These are phyloP conservation scores for Ophiocordyceps camponoti-floridani DNA, from an alignment of 2,329 filamentous ascomycete species.

Conservation along the genomic window DNA sequence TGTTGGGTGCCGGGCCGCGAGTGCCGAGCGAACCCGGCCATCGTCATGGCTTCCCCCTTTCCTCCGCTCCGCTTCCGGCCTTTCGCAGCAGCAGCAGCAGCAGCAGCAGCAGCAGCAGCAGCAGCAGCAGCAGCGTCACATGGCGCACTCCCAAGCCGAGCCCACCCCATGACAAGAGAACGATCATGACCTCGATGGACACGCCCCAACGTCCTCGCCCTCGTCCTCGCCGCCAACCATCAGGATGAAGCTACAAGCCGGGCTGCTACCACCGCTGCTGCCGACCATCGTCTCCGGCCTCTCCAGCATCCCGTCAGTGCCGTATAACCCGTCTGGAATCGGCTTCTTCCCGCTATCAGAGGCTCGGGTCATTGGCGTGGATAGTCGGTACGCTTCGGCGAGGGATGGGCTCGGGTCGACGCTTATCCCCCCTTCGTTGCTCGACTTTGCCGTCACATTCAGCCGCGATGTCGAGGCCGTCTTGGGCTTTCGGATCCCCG, in stretches of 20 bases:
- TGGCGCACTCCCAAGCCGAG: too few species aligned
- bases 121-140: too few species aligned
- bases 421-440: conserved; percentile 30
- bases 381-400: conserved; percentile 18
- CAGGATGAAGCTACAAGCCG: background rate
- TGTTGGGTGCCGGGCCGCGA: too few species aligned
- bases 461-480: conserved; percentile 13
- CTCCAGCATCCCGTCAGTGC: conserved; percentile 15
- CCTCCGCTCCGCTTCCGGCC: too few species aligned
- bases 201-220: too few species aligned
- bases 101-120: too few species aligned
- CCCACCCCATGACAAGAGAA: too few species aligned
- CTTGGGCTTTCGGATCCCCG: conserved; percentile 9
- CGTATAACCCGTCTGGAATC: conserved; percentile 6
- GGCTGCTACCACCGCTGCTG: background rate
- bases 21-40: too few species aligned
- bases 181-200: too few species aligned
- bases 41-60: too few species aligned
- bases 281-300: background rate
- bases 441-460: conserved; percentile 28
- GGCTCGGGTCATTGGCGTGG: conserved; percentile 22
- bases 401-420: conserved; percentile 27
- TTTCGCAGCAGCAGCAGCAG: too few species aligned
- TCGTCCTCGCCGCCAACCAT: background rate
- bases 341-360: conserved; percentile 10